Percentiles rank a stretch among this genome's conserved stretches.
phyloP scores from a whole-genome alignment of 495 filamentous ascomycete species.

The Paragyromitra xinjiangensis region DNA sequence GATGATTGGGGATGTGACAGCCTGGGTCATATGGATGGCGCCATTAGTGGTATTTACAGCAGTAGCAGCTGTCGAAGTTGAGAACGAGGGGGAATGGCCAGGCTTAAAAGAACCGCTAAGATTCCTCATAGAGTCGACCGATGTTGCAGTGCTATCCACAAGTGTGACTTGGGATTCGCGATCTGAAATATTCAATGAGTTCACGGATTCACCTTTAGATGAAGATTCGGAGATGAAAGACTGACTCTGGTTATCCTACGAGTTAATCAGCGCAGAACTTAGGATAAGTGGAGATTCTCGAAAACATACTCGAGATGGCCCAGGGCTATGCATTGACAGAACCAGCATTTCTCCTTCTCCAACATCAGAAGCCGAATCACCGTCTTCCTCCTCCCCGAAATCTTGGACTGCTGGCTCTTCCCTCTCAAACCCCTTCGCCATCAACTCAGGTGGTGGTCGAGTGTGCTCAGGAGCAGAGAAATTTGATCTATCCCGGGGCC shows the following conservation, averaged over 20 bases:
- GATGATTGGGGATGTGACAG: constrained; percentile 61
- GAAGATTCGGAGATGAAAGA: constrained; percentile 15
- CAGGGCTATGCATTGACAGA: constrained; percentile 66
- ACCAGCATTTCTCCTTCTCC: constrained; percentile 72
- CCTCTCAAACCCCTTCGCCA: constrained; percentile 80
- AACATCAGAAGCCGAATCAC: constrained; percentile 83
- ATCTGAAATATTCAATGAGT: constrained; percentile 43
- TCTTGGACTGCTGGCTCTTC: constrained; percentile 59
- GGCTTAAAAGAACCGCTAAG: constrained; percentile 62
- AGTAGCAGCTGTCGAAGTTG: constrained; percentile 67
- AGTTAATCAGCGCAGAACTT: constrained; percentile 7
- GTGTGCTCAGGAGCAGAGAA: constrained; percentile 90
- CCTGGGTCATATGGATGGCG: background rate
- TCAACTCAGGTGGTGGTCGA: constrained; percentile 88
- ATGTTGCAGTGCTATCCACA: constrained; percentile 36
- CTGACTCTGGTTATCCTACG: constrained; percentile 46
- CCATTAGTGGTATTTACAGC: constrained; percentile 72
- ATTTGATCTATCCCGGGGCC: constrained; percentile 85
- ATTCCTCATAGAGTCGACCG: constrained; percentile 56
- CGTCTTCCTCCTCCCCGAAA: constrained; percentile 80
- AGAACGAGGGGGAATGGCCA: constrained; percentile 58
- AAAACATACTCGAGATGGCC: constrained; percentile 52
- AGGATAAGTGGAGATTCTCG: background rate
- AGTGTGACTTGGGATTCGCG: constrained; percentile 50
- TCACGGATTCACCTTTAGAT: constrained; percentile 8